Evolutionary conservation across 805 yeast species (phyloP), one percentile per base, ranked within the genome.

Genomic region (Barnettozyma californica): DNA sequence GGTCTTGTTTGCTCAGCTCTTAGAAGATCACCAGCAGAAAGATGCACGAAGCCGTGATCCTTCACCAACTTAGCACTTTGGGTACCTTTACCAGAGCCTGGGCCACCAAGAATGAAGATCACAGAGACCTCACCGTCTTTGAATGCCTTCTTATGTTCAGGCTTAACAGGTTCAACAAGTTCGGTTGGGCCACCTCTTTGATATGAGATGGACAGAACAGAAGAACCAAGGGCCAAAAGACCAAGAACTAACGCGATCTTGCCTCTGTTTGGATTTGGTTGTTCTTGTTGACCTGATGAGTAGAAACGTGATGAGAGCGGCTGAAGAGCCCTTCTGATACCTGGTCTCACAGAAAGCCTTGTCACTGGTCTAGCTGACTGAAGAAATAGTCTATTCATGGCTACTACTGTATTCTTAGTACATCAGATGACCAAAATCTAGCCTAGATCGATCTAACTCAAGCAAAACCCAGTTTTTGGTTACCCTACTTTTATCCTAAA

Each of bases 11-110:
- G 97, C 68, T 92, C 99, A 9, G 90, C 96, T 60, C 99, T 80
- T 57, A 92, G 75, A 57, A 94, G 77, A 65, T 92, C 99, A 43
- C 99, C 99, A n/a, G 99, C 99, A 35, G 95, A 83, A 40, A 92
- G 71, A 64, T 92, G 99, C 29, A 85, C 83, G 66, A 91, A 94
- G 16, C 83, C 81, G 64, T 79, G 85, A 58, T 90, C 87, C 19
- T 76, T 68, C 40, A 92, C 97, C 48, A 92, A 75, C 62, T 81
- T 87, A 29, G 83, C 84, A 72, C 97, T 88, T 68, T 92, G 99
- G 1, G 99, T 92, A 49, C 99, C 98, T 65, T 94, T 94, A 40
- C 99, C 98, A 26, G 96, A 87, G 19, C 98, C 98, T 5, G 98
- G 98, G 4, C 98, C 98, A 40, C 99, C 99, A 29, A 92, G 78